phyloP scores from a whole-genome alignment of 2,329 filamentous ascomycete genomes.

The Tolypocladium tropicale region DNA sequence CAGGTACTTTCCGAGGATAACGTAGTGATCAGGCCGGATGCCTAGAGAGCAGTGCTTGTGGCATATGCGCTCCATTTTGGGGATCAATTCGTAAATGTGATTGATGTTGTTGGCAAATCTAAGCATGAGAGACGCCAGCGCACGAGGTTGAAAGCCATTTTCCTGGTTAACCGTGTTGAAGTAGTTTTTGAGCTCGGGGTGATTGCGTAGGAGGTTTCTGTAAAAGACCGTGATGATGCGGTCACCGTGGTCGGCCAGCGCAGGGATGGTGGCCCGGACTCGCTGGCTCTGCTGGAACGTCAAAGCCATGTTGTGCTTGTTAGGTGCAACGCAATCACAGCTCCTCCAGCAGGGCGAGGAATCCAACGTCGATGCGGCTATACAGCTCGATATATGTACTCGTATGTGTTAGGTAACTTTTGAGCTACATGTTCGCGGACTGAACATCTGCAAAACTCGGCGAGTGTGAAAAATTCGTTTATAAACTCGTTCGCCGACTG shows the following conservation, averaged over 20 bases:
- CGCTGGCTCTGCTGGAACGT: slow-evolving; percentile 48
- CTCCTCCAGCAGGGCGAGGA: background rate
- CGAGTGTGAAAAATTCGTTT: background rate
- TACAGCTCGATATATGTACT: background rate
- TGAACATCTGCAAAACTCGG: background rate
- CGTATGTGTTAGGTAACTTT: no score
- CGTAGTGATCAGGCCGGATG: slow-evolving; percentile 59
- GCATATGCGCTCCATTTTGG: slow-evolving; percentile 47
- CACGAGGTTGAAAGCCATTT: slow-evolving; percentile 23
- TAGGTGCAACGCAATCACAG: background rate
- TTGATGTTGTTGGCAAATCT: slow-evolving; percentile 65
- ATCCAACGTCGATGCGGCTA: background rate
- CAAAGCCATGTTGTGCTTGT: slow-evolving; percentile 23
- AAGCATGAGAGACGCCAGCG: slow-evolving; percentile 39
- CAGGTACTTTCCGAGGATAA: slow-evolving; percentile 59
- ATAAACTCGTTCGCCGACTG: background rate
- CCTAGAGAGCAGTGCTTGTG: slow-evolving; percentile 66
- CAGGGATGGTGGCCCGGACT: slow-evolving; percentile 61
- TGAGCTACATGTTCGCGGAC: background rate
- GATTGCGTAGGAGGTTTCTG: slow-evolving; percentile 51
- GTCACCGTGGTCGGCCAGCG: slow-evolving; percentile 56
- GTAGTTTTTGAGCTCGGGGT: slow-evolving; percentile 57
- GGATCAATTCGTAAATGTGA: slow-evolving; percentile 43
- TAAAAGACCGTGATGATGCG: slow-evolving; percentile 66
- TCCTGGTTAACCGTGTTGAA: slow-evolving; percentile 47